Percentiles rank a stretch among this genome's conserved stretches.
These are phyloP conservation scores for Tetrapisispora phaffii DNA, from an alignment of 805 yeast species.

Conservation along the genomic window DNA sequence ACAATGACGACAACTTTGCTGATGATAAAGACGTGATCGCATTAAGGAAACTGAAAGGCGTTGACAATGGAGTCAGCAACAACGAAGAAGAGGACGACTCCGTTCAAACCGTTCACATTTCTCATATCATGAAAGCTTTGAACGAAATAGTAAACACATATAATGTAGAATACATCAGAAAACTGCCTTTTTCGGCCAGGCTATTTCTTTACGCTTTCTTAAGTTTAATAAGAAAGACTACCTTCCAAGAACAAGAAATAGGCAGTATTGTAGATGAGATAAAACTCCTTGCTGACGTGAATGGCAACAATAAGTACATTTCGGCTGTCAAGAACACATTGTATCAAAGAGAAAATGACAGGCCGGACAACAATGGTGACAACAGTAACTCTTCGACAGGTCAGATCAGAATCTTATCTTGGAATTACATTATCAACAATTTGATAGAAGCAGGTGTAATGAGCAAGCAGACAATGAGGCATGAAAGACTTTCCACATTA, in stretches of 20 bases:
- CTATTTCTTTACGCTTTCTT: constrained; percentile 62
- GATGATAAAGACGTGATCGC: constrained; percentile 9
- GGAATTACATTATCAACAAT: constrained; percentile 49
- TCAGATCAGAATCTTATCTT: constrained; percentile 44
- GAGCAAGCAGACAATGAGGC: constrained; percentile 52
- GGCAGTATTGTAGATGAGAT: constrained; percentile 78
- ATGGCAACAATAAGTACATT: constrained; percentile 23
- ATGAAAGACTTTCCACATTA: constrained; percentile 58
- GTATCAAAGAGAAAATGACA: neutral
- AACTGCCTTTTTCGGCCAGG: constrained; percentile 61
- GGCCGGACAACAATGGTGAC: constrained; percentile 16
- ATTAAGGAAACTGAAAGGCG: neutral
- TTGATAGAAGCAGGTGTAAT: constrained; percentile 72
- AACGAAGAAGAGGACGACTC: constrained; percentile 21
- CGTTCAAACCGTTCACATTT: constrained; percentile 50
- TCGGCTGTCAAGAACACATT: constrained; percentile 24
- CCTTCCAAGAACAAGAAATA: constrained; percentile 57
- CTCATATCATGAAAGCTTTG: constrained; percentile 70
- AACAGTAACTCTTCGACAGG: constrained; percentile 30
- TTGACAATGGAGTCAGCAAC: neutral
- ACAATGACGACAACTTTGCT: constrained; percentile 12
- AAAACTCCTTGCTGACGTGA: constrained; percentile 40
- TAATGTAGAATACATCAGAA: constrained; percentile 43
- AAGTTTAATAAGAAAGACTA: constrained; percentile 53
- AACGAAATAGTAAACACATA: constrained; percentile 74